Evolutionary conservation across 1,139 yeast species (phyloP).

Genomic region (Komagataea norvegica): DNA sequence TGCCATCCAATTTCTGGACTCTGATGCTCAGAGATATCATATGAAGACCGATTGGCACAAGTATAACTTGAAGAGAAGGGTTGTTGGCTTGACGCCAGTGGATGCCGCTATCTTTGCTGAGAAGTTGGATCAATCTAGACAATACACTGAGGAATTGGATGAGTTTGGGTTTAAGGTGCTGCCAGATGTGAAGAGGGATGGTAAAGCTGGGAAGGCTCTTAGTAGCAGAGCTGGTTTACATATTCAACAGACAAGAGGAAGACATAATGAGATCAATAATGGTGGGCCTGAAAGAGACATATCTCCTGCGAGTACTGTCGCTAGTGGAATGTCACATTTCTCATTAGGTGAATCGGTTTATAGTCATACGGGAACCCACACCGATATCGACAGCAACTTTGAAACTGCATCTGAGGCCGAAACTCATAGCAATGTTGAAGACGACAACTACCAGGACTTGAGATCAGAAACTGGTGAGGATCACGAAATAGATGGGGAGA

Average conservation of each 20-base stretch:
- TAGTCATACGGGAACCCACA: constrained; percentile 28
- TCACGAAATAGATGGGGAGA: constrained; percentile 24
- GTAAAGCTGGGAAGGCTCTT: not conserved
- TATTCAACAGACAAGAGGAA: constrained; percentile 15
- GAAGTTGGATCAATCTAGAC: constrained; percentile 44
- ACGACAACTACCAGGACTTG: constrained; percentile 30
- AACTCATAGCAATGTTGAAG: constrained; percentile 31
- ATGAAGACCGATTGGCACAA: constrained; percentile 92
- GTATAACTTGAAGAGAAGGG: constrained; percentile 87
- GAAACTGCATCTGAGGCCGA: constrained; percentile 50
- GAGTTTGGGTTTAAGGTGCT: constrained; percentile 57
- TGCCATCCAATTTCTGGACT: constrained; percentile 69
- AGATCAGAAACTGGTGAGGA: constrained; percentile 21
- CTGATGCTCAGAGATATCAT: constrained; percentile 81
- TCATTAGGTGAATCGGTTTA: constrained; percentile 59
- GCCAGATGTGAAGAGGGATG: constrained; percentile 25
- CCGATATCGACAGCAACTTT: constrained; percentile 37
- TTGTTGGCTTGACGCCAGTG: constrained; percentile 78
- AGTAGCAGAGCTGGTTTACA: constrained; percentile 3
- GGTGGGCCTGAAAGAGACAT: constrained; percentile 27
- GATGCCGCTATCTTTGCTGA: constrained; percentile 79
- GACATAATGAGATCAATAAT: constrained; percentile 5
- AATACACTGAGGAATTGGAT: constrained; percentile 51
- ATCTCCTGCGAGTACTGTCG: constrained; percentile 52
- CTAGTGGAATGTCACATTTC: constrained; percentile 57